Conservation (phyloP, 1,284 basidiomycete species). For the Boletus austroedulis region DNA sequence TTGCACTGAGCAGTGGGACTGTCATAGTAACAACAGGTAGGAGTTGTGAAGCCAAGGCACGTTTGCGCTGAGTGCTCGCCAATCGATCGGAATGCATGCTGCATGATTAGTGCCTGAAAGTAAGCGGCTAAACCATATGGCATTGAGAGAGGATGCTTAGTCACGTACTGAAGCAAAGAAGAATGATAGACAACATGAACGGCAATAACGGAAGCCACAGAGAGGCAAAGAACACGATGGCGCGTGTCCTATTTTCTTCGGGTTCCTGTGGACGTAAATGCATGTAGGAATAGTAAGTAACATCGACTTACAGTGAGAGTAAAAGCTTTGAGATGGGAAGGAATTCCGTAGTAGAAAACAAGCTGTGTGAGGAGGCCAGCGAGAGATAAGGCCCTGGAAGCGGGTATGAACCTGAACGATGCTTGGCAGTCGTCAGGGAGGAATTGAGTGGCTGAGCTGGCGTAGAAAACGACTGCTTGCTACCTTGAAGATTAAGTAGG, state of each 20-base stretch:
- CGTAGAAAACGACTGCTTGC: background rate
- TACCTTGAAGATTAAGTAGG: background rate
- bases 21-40: background rate
- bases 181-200: background rate
- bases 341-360: background rate
- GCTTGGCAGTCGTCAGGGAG: background rate
- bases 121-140: background rate
- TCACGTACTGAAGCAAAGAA: background rate
- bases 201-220: background rate
- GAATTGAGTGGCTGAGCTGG: background rate
- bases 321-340: background rate
- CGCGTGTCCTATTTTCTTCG: background rate
- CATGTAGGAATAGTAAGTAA: background rate
- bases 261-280: background rate
- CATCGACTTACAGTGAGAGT: background rate
- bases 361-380: conserved; percentile 2
- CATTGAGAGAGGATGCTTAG: background rate
- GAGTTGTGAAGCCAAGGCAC: background rate
- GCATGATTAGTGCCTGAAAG: background rate
- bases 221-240: background rate
- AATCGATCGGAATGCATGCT: background rate
- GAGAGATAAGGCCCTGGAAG: background rate
- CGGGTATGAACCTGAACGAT: conserved; percentile 3
- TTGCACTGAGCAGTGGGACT: background rate
- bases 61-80: background rate